phyloP scores from a whole-genome alignment of 345 rosid genomes.

The Lagerstroemia speciosa region DNA sequence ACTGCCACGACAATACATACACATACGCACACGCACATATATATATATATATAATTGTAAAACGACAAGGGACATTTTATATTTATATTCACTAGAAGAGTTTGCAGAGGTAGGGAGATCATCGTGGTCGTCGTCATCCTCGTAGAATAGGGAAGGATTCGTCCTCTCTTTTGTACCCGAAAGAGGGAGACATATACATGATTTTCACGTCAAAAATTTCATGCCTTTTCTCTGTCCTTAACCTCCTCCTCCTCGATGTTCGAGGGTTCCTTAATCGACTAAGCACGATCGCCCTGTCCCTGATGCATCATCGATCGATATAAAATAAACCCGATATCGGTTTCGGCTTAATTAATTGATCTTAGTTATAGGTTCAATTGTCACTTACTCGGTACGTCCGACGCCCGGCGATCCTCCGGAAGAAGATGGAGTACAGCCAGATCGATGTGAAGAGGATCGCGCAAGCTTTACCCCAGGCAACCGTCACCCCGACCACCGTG shows the following conservation, averaged over 20 bases:
- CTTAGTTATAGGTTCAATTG: background rate
- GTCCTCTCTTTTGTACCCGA: background rate
- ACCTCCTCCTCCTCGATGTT: background rate
- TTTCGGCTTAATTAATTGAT: background rate
- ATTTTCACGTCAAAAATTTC: conserved; percentile 23
- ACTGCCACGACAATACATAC: no score
- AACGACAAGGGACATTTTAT: background rate
- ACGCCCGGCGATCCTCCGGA: conserved; percentile 6
- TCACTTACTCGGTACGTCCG: background rate
- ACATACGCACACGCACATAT: no score
- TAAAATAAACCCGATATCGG: background rate
- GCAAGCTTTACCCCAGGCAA: conserved; percentile 29
- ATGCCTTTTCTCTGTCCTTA: conserved; percentile 6
- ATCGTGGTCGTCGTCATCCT: background rate
- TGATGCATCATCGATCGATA: background rate
- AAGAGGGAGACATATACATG: conserved; percentile 10
- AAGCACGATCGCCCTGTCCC: background rate
- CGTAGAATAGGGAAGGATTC: no score
- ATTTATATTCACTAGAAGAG: background rate
- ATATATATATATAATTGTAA: background rate
- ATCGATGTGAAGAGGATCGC: conserved; percentile 32
- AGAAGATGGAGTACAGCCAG: conserved; percentile 15
- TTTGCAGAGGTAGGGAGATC: background rate
- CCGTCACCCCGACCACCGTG: conserved; percentile 18
- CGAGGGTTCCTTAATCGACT: conserved; percentile 15